Evolutionary conservation across 257 asterid species (phyloP), one percentile per base, ranked within the genome.

Genomic region (Lithospermum erythrorhizon): DNA sequence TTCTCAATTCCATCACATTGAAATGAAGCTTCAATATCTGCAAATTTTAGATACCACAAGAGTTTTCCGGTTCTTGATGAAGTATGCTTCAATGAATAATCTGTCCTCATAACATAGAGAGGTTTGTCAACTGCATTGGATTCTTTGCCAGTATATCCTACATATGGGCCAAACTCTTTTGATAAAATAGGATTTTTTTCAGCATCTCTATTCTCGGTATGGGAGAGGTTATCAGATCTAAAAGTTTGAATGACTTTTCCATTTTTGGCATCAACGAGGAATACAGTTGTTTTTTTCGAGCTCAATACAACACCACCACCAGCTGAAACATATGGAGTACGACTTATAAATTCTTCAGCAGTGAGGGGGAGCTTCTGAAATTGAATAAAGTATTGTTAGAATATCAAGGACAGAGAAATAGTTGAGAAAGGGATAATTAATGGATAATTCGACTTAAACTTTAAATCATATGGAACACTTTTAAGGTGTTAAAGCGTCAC

Each of bases 41-140:
- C 95, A 75, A 87, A 81, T 73, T 63, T 83, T 53, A 90, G 75
- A 75, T 83, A 75, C 97, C 97, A 90, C 59, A 87, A 65, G 53
- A 80, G 83, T 69, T 85, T 76, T 55, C 96, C 94, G 0, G 95
- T 83, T 72, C 80, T 74, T 32, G 27, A 57, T n/a, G 87, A 82
- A 57, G 86, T 76, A 48, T 80, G 83, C 76, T 76, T 84, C 56
- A 90, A 65, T 58, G 81, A 73, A 60, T 90, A 90, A 71, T 90
- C 97, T 0, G 84, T 90, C 67, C 97, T 79, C 27, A 86, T 87
- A 68, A 90, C 70, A 54, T 87, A 84, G 53, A 90, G 94, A n/a
- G 80, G 81, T 68, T 79, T 74, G 58, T 71, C 81, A 54, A 66
- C 52, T 48, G 60, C 69, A 58, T 75, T 89, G 15, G 55, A 45